Conservation (phyloP, 2,329 filamentous ascomycete genomes). For the Botrytis fragariae region DNA sequence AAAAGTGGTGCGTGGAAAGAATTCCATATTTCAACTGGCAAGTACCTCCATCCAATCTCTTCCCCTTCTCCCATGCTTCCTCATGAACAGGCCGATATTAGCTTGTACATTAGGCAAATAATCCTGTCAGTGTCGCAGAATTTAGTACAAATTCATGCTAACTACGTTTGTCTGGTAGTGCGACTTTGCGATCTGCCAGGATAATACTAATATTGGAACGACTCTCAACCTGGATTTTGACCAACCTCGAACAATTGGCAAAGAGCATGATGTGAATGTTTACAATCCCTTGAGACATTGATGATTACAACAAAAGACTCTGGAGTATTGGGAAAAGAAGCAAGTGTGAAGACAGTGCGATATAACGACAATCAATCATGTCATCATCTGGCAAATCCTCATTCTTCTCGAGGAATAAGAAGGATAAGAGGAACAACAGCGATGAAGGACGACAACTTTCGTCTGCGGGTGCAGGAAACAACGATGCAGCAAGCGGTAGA, state of each 20-base stretch:
- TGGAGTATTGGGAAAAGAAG: conserved; percentile 25
- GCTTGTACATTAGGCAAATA: neutral
- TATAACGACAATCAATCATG: conserved; percentile 23
- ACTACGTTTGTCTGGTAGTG: conserved; percentile 27
- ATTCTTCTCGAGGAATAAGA: conserved; percentile 86
- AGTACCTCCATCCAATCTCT: neutral
- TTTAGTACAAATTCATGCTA: conserved; percentile 25
- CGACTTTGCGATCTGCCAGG: conserved; percentile 11
- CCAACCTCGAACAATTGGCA: conserved; percentile 24
- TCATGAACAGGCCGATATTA: neutral
- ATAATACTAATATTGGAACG: conserved; percentile 13
- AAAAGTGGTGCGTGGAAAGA: conserved; percentile 4
- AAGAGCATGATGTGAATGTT: conserved; percentile 33
- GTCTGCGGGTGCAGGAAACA: conserved; percentile 45
- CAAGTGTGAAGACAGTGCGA: conserved; percentile 18
- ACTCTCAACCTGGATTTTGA: neutral
- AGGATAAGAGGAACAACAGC: conserved; percentile 63
- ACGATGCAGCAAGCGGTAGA: conserved; percentile 59
- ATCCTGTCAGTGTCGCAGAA: conserved; percentile 14
- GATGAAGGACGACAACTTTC: conserved; percentile 54
- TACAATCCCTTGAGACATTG: conserved; percentile 31
- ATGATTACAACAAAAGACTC: conserved; percentile 29
- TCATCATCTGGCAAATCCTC: conserved; percentile 43
- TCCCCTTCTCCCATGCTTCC: neutral
- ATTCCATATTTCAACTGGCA: conserved; percentile 1